A percentile compares a stretch with the other conserved stretches of the same genome.
Evolutionary conservation across 75 land plant species (phyloP).

Genomic region (Cupressus sempervirens): DNA sequence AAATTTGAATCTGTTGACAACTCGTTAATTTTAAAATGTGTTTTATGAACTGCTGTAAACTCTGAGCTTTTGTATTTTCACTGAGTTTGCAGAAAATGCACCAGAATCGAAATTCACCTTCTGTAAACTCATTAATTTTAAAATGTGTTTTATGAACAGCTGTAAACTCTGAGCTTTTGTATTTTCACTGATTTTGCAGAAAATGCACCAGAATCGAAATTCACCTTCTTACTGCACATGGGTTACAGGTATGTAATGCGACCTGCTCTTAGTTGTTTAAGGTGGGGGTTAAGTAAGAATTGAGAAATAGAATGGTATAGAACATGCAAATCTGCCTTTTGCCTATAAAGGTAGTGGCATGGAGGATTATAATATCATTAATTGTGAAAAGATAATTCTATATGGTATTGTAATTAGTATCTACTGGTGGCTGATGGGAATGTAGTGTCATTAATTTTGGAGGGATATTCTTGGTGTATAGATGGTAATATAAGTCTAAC

Average conservation of each 20-base stretch:
- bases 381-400: not conserved
- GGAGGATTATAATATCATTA: not conserved
- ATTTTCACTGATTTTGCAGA: slow-evolving; percentile 35
- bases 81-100: slow-evolving; percentile 79
- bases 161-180: not conserved
- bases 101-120: slow-evolving; percentile 94
- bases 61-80: not conserved
- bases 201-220: slow-evolving; percentile 99
- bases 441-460: not conserved
- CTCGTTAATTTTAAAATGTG: not conserved
- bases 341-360: not conserved
- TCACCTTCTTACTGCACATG: slow-evolving; percentile 86
- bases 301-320: not conserved
- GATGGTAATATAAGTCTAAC: not conserved
- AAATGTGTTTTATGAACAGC: not conserved
- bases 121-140: slow-evolving; percentile 25
- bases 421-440: not conserved
- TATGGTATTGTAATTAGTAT: not conserved
- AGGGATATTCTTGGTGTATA: not conserved
- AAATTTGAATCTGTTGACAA: not conserved
- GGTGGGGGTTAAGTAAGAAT: not conserved
- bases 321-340: not conserved
- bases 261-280: not conserved
- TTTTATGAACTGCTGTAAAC: not conserved
- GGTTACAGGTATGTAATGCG: slow-evolving; percentile 66